Evolutionary conservation across 495 filamentous ascomycete species (phyloP).

Genomic region (Aspergillus asperescens): DNA sequence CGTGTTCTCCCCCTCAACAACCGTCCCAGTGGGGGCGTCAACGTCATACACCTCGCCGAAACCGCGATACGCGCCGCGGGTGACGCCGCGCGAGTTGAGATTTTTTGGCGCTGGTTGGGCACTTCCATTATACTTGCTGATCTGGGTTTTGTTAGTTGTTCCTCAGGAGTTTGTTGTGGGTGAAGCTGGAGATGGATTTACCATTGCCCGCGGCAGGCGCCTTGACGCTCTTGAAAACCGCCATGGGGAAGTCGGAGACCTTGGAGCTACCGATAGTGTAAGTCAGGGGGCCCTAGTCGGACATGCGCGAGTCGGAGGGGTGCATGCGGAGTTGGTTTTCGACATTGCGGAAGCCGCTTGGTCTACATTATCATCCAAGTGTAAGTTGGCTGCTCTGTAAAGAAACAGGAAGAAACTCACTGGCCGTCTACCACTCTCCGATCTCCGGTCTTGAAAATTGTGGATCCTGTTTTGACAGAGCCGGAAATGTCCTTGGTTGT

Average conservation of each 20-base stretch:
- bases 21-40: constrained; percentile 47
- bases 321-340: constrained; percentile 63
- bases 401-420: constrained; percentile 14
- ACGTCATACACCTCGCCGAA: constrained; percentile 58
- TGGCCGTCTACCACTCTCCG: constrained; percentile 57
- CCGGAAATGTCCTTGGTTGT: constrained; percentile 51
- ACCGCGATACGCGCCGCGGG: constrained; percentile 58
- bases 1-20: constrained; percentile 56
- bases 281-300: constrained; percentile 51
- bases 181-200: background rate
- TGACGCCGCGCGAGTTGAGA: constrained; percentile 60
- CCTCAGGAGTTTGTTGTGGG: too few species aligned
- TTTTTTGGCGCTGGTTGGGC: constrained; percentile 54
- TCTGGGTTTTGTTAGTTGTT: constrained; percentile 10
- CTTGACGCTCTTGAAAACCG: constrained; percentile 58
- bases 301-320: constrained; percentile 58
- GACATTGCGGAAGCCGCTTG: constrained; percentile 61
- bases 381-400: background rate
- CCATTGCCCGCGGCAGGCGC: constrained; percentile 34
- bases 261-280: constrained; percentile 53
- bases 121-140: constrained; percentile 47
- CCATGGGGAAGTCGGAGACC: constrained; percentile 57
- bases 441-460: constrained; percentile 59
- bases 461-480: constrained; percentile 38
- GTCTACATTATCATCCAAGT: constrained; percentile 26